Conservation (phyloP, 2,329 filamentous ascomycete species). For the Blumeriella jaapii region DNA sequence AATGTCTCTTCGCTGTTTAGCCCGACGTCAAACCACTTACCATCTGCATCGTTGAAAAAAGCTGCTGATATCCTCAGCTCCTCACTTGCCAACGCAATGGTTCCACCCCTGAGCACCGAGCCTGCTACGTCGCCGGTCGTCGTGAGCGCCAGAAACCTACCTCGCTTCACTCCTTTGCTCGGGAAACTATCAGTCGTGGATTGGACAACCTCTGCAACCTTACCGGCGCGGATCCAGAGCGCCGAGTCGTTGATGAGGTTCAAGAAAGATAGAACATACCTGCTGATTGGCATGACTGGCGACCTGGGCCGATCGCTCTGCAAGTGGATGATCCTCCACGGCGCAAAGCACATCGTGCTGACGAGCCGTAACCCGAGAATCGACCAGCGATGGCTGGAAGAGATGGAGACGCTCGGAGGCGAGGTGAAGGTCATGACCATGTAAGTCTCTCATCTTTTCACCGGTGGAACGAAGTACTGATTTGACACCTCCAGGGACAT, state of each 20-base stretch:
- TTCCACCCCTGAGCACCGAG: neutral
- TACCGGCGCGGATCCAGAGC: neutral
- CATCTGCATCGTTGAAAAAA: neutral
- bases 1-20: neutral
- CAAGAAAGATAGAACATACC: constrained; percentile 25
- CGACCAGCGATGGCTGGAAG: constrained; percentile 22
- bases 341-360: constrained; percentile 30
- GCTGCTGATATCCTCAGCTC: constrained; percentile 4
- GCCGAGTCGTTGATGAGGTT: neutral
- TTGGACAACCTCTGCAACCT: neutral
- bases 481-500: constrained; percentile 4
- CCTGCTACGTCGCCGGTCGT: neutral
- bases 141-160: neutral
- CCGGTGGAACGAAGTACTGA: neutral
- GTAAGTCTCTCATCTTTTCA: neutral
- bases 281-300: constrained; percentile 24
- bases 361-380: constrained; percentile 31
- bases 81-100: constrained; percentile 4
- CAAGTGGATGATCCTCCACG: constrained; percentile 31
- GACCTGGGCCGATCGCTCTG: constrained; percentile 29
- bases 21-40: neutral
- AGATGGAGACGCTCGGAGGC: constrained; percentile 5
- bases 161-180: neutral
- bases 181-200: neutral
- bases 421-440: constrained; percentile 3